phyloP scores from a whole-genome alignment of 345 rosid genomes.

The Capsella bursapastoris region DNA sequence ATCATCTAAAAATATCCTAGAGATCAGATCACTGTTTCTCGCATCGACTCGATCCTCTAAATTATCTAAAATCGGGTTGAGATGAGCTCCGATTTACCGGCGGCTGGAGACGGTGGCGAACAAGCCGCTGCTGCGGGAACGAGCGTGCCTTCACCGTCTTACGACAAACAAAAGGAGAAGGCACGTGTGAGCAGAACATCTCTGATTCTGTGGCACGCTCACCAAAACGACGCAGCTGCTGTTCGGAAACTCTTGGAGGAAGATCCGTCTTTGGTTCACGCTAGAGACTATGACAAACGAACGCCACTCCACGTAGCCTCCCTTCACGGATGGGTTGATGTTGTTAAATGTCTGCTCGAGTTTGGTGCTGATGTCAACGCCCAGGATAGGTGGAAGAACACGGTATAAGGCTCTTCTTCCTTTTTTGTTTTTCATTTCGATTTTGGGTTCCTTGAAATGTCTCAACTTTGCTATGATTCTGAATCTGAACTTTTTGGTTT shows the following conservation, averaged over 20 bases:
- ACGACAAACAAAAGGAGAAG: conserved; percentile 90
- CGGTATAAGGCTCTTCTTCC: conserved; percentile 49
- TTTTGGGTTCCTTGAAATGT: neutral
- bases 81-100: conserved; percentile 63
- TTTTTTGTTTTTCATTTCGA: neutral
- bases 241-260: conserved; percentile 94
- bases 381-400: conserved; percentile 98
- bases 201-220: conserved; percentile 95
- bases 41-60: neutral
- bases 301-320: conserved; percentile 98
- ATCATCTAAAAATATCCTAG: neutral
- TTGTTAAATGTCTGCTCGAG: conserved; percentile 84
- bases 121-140: conserved; percentile 41
- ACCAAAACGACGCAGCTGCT: conserved; percentile 86
- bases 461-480: neutral
- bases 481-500: conserved; percentile 14
- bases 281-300: conserved; percentile 90
- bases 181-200: conserved; percentile 98
- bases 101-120: conserved; percentile 46
- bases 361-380: conserved; percentile 98
- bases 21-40: neutral
- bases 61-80: conserved; percentile 30
- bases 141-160: conserved; percentile 44
- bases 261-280: conserved; percentile 80
- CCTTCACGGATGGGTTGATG: conserved; percentile 93